phyloP scores from a whole-genome alignment of 257 asterid genomes.

The Thymus mandschuricus region DNA sequence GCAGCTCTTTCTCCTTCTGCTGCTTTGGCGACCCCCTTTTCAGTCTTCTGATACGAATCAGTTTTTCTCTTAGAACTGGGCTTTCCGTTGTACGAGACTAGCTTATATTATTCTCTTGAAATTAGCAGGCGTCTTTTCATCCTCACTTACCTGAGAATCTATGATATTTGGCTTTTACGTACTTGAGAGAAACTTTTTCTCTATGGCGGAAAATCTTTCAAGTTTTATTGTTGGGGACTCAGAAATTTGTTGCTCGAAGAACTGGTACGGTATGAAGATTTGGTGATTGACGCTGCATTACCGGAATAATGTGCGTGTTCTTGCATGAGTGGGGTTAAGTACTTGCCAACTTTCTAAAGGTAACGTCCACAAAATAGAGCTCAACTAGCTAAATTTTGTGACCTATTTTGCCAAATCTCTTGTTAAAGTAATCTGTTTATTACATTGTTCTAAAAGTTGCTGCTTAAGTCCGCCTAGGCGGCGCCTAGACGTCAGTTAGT shows the following conservation, averaged over 20 bases:
- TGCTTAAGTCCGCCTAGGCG: no score
- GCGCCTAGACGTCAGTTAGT: no score
- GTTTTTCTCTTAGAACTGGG: not conserved
- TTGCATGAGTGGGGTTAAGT: not conserved
- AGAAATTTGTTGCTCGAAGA: not conserved
- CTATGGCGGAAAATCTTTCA: not conserved
- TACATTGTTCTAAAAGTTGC: no score
- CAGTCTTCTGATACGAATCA: not conserved
- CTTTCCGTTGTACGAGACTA: not conserved
- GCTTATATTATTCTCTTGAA: conserved; percentile 1
- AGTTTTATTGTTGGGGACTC: not conserved
- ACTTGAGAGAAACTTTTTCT: not conserved
- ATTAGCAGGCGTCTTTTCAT: conserved; percentile 5
- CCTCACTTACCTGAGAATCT: not conserved
- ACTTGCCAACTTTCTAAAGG: not conserved
- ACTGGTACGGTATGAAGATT: not conserved
- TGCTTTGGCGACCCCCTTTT: not conserved
- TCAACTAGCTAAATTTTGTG: conserved; percentile 2
- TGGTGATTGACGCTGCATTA: not conserved
- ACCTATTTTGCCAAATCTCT: not conserved
- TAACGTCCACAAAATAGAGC: not conserved
- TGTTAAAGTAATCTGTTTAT: not conserved
- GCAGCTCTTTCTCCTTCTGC: not conserved
- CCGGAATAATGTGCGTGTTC: not conserved
- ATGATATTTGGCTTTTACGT: not conserved